Conservation (phyloP, 768 basidiomycete genomes). For the Phylloporus arenicola region DNA sequence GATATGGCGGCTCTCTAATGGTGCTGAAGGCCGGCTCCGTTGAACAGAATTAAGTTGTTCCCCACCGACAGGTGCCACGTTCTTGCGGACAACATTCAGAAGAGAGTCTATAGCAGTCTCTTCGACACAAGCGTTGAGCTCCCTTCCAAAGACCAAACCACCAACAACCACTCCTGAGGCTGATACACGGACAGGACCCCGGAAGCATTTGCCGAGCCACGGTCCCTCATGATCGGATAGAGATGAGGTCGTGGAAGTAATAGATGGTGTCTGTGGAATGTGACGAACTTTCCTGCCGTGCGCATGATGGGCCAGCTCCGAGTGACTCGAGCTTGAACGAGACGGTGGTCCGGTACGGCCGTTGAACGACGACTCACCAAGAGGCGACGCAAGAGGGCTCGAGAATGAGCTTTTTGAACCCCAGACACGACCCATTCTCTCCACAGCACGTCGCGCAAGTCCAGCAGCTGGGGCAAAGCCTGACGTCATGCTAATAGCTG, state of each 20-base stretch:
- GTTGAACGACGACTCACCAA: constrained; percentile 38
- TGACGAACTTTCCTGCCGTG: constrained; percentile 40
- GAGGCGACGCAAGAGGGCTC: constrained; percentile 42
- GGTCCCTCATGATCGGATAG: constrained; percentile 49
- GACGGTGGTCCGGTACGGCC: constrained; percentile 29
- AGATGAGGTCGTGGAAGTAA: constrained; percentile 47
- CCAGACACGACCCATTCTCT: constrained; percentile 68
- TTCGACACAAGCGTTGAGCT: constrained; percentile 48
- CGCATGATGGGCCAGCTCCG: constrained; percentile 21
- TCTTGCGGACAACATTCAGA: constrained; percentile 6
- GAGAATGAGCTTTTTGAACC: constrained; percentile 38
- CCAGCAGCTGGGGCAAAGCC: constrained; percentile 69
- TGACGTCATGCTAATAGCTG: constrained; percentile 69
- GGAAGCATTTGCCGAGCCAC: constrained; percentile 47
- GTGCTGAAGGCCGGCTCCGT: constrained; percentile 17
- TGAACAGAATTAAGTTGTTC: constrained; percentile 1
- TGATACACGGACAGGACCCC: constrained; percentile 45
- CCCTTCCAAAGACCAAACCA: constrained; percentile 64
- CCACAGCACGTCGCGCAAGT: constrained; percentile 70
- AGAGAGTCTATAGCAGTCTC: constrained; percentile 48
- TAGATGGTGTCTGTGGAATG: constrained; percentile 57
- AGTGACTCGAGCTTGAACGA: constrained; percentile 39
- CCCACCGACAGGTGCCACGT: neutral
- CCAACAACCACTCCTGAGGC: constrained; percentile 32
- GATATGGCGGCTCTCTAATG: constrained; percentile 48